A percentile compares a stretch with the other conserved stretches of the same genome.
Evolutionary conservation across 345 rosid species (phyloP).

Genomic region (Rhodomyrtus tomentosa): DNA sequence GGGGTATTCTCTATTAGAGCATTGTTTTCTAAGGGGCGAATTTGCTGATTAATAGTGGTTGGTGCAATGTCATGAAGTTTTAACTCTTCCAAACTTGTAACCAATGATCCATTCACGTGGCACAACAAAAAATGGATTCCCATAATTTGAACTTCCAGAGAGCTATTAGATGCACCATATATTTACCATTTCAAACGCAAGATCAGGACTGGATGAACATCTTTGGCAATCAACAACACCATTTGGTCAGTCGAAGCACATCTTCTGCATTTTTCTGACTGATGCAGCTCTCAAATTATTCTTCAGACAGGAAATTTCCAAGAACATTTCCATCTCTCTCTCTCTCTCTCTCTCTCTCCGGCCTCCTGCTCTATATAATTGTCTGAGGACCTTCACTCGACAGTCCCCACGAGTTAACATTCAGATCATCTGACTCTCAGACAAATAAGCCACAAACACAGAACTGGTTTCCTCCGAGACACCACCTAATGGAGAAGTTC

Average conservation of each 20-base stretch:
- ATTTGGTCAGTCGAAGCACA: background rate
- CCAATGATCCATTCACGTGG: background rate
- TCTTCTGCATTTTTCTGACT: background rate
- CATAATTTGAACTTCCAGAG: background rate
- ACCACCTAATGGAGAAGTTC: slow-evolving; percentile 22
- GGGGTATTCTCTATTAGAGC: background rate
- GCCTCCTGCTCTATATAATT: background rate
- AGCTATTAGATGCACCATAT: background rate
- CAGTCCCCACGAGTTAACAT: background rate
- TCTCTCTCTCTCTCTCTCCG: background rate
- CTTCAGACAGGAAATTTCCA: background rate
- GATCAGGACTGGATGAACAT: background rate
- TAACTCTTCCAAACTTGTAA: background rate
- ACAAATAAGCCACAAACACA: background rate
- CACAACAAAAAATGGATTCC: background rate
- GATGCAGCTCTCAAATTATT: background rate
- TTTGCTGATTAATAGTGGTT: background rate
- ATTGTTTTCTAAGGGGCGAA: background rate
- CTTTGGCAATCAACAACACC: background rate
- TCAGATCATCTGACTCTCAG: background rate
- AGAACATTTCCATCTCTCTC: background rate
- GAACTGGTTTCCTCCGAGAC: background rate
- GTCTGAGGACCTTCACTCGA: background rate
- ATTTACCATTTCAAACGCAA: background rate
- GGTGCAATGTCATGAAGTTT: background rate